Evolutionary conservation across 495 filamentous ascomycete species (phyloP), one percentile per base, ranked within the genome.

Genomic region (Neurospora sp.): DNA sequence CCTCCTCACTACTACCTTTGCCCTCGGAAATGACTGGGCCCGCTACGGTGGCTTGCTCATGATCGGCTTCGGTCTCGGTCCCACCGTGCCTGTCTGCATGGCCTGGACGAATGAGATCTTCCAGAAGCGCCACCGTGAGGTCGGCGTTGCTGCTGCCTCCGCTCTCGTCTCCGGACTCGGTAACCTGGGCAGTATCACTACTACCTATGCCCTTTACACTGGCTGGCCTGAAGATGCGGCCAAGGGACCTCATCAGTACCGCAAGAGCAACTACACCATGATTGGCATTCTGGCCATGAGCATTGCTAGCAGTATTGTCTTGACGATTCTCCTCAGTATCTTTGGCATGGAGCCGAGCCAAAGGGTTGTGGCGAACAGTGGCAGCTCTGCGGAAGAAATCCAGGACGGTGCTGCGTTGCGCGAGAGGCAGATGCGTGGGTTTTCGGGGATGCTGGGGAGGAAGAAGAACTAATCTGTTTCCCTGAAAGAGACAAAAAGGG

Each of bases 101-200:
- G 91, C 93, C 72, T 97, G 94, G 94, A 94, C 94, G 8, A 91
- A 88, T 73, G 92, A 96, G 80, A 91, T 96, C 73, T 97, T 97
- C 85, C 94, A 97, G 80, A 88, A 85, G 22, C 91, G 94, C 4
- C 93, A 97, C 77, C 92, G 94, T 40, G 94, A 97, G 81, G 93
- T 97, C 41, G 94, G 94, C 70, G 94, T 97, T 4, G 94, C 94
- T n/a, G 91, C 94, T 48, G 93, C 94, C 1, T 89, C 91, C 2
- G 94, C 94, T 3, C 84, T 96, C 4, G 94, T 97, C 14, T 94
- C 92, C 0, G 94, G 94, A 0, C 86, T 94, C 65, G 94, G 94
- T 0, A 97, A 97, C 76, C 82, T 94, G 38, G 94, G 94, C 53
- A 91, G 89, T 74, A 93, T 97, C 69, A 84, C 92, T 75, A 96